Percentiles rank a stretch among this genome's conserved stretches.
These are phyloP conservation scores for Cercospora sp. DNA, from an alignment of 2,329 filamentous ascomycete genomes.

Conservation along the genomic window DNA sequence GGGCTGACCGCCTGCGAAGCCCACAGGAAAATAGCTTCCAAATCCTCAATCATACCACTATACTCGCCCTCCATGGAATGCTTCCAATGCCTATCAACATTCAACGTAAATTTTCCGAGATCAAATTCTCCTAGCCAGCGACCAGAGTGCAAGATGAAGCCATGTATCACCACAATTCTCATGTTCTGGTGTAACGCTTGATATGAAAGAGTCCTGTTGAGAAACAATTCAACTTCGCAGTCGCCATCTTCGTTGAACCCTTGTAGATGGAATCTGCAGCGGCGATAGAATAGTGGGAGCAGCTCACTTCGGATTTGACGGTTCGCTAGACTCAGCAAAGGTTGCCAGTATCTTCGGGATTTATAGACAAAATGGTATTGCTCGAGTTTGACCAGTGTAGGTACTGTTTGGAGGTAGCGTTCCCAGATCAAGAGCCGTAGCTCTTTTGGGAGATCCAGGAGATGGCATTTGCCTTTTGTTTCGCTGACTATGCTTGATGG, in stretches of 20 bases:
- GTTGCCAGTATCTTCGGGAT: conserved; percentile 15
- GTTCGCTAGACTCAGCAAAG: conserved; percentile 2
- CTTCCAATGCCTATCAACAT: conserved; percentile 20
- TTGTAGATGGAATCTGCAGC: conserved; percentile 19
- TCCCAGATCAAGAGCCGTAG: conserved; percentile 13
- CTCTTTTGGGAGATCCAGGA: conserved; percentile 14
- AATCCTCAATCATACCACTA: conserved; percentile 18
- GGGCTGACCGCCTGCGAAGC: conserved; percentile 7
- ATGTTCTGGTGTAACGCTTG: conserved; percentile 19
- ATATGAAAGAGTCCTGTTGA: conserved; percentile 14
- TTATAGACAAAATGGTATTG: conserved; percentile 16
- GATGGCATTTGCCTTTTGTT: conserved; percentile 2
- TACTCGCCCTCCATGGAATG: conserved; percentile 22
- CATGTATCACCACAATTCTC: conserved; percentile 17
- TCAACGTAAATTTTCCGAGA: conserved; percentile 12
- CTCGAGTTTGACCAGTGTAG: conserved; percentile 20
- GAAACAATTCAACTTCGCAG: conserved; percentile 17
- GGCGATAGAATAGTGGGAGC: conserved; percentile 18
- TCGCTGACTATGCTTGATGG: not conserved
- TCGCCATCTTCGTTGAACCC: conserved; percentile 20
- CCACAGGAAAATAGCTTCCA: conserved; percentile 12
- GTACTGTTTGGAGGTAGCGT: conserved; percentile 16
- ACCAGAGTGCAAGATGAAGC: conserved; percentile 16
- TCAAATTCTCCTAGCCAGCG: conserved; percentile 21
- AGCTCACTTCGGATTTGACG: conserved; percentile 11